Evolutionary conservation across 2,329 filamentous ascomycete genomes (phyloP).

Genomic region (Phialemoniopsis sp.): DNA sequence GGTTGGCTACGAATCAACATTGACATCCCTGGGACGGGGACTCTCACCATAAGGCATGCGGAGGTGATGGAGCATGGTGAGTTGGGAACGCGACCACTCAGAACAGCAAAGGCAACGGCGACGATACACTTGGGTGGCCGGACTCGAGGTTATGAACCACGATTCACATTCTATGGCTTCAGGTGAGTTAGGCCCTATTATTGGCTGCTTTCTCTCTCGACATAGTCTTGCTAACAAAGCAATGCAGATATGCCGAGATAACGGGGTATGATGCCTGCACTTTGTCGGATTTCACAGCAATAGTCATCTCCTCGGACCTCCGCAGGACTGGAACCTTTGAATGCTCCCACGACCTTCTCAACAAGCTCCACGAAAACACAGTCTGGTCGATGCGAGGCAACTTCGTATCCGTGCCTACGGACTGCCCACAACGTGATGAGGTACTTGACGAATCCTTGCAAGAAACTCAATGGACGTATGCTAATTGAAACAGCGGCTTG

Average conservation of each 20-base stretch:
- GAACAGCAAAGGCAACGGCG: slow-evolving; percentile 27
- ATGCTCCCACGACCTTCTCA: slow-evolving; percentile 19
- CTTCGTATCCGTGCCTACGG: slow-evolving; percentile 36
- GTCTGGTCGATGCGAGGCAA: slow-evolving; percentile 39
- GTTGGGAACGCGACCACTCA: slow-evolving; percentile 28
- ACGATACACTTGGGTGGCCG: slow-evolving; percentile 18
- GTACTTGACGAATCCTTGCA: no score
- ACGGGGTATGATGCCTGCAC: slow-evolving; percentile 20
- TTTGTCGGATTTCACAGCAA: not conserved
- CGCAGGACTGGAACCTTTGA: slow-evolving; percentile 30
- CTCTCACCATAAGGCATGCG: slow-evolving; percentile 26
- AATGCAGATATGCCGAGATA: slow-evolving; percentile 33
- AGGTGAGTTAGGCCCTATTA: no score
- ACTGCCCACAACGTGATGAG: slow-evolving; percentile 42
- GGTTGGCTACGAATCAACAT: slow-evolving; percentile 24
- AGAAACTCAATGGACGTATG: no score
- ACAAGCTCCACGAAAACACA: slow-evolving; percentile 32
- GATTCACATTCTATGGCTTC: slow-evolving; percentile 40
- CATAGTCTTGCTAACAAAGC: no score
- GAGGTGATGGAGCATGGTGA: slow-evolving; percentile 36
- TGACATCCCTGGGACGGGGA: slow-evolving; percentile 8
- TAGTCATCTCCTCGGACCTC: no score
- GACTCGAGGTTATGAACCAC: slow-evolving; percentile 26
- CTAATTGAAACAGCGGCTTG: no score
- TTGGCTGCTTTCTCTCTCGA: no score